Percentiles rank a stretch among this genome's conserved stretches.
Evolutionary conservation across 345 rosid genomes (phyloP).

Genomic region (Eucalyptus viminalis): DNA sequence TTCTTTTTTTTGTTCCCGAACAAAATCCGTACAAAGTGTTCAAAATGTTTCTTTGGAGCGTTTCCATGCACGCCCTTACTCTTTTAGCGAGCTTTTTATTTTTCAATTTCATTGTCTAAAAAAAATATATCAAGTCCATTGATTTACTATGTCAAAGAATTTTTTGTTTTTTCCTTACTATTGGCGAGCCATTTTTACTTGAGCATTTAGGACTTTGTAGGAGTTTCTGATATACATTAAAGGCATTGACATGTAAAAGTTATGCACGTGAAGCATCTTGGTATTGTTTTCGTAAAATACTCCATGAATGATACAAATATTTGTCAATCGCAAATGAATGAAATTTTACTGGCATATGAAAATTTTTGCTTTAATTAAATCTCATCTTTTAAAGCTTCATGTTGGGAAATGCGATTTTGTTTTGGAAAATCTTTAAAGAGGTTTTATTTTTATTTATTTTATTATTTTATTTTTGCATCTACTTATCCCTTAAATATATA

Average conservation of each 20-base stretch:
- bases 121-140: background rate
- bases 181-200: background rate
- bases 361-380: background rate
- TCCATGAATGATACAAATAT: background rate
- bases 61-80: background rate
- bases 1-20: no score
- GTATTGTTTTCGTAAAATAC: rapidly evolving
- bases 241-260: background rate
- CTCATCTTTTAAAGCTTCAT: background rate
- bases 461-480: background rate
- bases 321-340: background rate
- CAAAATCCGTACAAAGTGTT: no score
- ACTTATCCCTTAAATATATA: background rate
- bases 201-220: background rate
- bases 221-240: background rate
- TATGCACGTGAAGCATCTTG: background rate
- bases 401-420: background rate
- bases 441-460: no score
- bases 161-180: background rate
- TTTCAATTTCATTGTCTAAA: background rate
- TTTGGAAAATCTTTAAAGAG: background rate
- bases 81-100: background rate
- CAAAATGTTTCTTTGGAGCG: no score
- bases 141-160: background rate
- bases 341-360: background rate